These are phyloP conservation scores for Saussurea involucrata DNA, from an alignment of 129 eudicot genomes.

Conservation along the genomic window DNA sequence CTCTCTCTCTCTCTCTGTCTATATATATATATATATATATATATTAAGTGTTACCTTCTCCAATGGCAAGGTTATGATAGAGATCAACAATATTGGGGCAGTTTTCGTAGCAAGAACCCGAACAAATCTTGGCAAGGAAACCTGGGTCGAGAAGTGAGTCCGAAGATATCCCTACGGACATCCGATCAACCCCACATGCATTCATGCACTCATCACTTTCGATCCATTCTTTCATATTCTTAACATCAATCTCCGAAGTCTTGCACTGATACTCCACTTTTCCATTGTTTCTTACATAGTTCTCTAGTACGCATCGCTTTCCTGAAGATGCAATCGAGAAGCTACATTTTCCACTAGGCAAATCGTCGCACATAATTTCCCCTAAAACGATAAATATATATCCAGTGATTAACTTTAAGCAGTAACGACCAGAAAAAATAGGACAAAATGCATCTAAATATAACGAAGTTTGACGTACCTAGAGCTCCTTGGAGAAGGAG, in stretches of 20 bases:
- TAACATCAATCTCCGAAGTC: conserved; percentile 48
- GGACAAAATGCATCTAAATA: neutral
- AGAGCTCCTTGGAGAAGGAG: conserved; percentile 51
- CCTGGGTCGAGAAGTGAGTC: conserved; percentile 49
- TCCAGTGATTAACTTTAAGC: too few relatives aligned
- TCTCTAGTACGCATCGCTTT: conserved; percentile 52
- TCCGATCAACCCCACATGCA: conserved; percentile 58
- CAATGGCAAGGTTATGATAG: conserved; percentile 51
- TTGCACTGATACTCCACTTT: conserved; percentile 45
- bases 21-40: too few relatives aligned
- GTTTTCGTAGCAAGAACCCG: conserved; percentile 37
- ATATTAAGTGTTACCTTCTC: conserved; percentile 42
- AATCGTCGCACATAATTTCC: conserved; percentile 52
- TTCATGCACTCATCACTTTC: conserved; percentile 53
- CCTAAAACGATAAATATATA: conserved; percentile 27
- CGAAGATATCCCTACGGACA: conserved; percentile 56
- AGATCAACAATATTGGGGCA: conserved; percentile 72
- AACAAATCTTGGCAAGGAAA: conserved; percentile 44
- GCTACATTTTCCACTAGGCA: conserved; percentile 44
- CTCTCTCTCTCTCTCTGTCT: too few relatives aligned
- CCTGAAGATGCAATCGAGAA: conserved; percentile 59
- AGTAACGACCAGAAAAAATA: neutral
- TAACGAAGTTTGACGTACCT: conserved; percentile 13
- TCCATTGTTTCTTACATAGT: conserved; percentile 17
- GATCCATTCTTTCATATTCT: conserved; percentile 37